A percentile compares a stretch with the other conserved stretches of the same genome.
These are phyloP conservation scores for Clitopilus passeckerianus DNA, from an alignment of 768 basidiomycete species.

Conservation along the genomic window DNA sequence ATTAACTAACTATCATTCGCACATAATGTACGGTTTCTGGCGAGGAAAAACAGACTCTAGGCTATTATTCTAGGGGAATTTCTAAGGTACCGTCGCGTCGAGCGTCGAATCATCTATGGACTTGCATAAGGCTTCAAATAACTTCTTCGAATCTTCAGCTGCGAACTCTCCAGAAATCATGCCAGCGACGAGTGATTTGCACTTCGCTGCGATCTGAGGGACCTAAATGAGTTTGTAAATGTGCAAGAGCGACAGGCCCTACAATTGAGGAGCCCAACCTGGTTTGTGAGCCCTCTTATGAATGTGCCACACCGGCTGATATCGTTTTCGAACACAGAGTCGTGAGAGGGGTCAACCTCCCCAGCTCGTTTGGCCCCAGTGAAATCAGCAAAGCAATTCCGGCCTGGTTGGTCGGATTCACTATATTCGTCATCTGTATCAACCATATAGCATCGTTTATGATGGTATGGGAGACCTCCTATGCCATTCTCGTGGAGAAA, in stretches of 20 bases:
- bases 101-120: conserved; percentile 37
- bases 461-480: conserved; percentile 27
- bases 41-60: too few species aligned
- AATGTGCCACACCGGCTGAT: conserved; percentile 35
- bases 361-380: conserved; percentile 18
- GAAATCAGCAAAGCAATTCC: conserved; percentile 23
- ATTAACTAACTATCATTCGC: too few species aligned
- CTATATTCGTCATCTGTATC: conserved; percentile 27
- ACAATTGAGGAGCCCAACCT: conserved; percentile 18
- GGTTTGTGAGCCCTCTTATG: conserved; percentile 28
- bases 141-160: conserved; percentile 43
- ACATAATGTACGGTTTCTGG: too few species aligned
- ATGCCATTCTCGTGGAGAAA: conserved; percentile 45
- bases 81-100: conserved; percentile 14
- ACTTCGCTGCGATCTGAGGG: conserved; percentile 32
- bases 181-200: conserved; percentile 39
- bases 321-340: conserved; percentile 26
- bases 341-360: not conserved
- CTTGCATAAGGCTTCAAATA: conserved; percentile 45
- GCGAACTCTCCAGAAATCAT: conserved; percentile 43
- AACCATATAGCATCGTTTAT: conserved; percentile 34
- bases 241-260: not conserved
- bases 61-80: too few species aligned
- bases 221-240: conserved; percentile 21
- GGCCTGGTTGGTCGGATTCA: conserved; percentile 7